These are phyloP conservation scores for Zoysia japonica DNA, from an alignment of 176 grass and related monocot genomes.

Conservation along the genomic window DNA sequence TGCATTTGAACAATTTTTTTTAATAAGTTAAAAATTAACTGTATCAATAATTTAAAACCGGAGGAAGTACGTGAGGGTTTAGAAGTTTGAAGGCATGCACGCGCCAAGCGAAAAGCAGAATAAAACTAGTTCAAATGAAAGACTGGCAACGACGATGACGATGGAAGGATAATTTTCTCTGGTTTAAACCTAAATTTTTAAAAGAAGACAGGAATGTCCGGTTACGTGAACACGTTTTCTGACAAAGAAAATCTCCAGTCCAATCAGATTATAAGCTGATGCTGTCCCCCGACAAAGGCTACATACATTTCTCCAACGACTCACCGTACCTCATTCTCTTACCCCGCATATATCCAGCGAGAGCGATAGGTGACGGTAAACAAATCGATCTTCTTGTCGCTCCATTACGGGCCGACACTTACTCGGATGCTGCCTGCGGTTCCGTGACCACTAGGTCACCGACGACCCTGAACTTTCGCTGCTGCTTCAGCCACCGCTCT, in stretches of 20 bases:
- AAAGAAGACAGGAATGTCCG: neutral
- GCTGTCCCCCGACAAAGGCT: neutral
- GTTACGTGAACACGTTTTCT: neutral
- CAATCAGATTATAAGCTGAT: neutral
- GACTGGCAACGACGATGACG: neutral
- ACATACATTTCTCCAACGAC: neutral
- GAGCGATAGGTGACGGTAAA: neutral
- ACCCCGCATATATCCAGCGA: neutral
- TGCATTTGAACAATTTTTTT: too few species aligned
- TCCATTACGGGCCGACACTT: slow-evolving; percentile 1
- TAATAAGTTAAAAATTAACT: too few species aligned
- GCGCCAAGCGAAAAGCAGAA: too few species aligned
- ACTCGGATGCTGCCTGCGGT: slow-evolving; percentile 10
- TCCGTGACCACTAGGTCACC: neutral
- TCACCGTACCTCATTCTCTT: neutral
- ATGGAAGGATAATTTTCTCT: neutral
- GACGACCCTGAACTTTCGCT: slow-evolving; percentile 12
- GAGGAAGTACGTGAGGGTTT: too few species aligned
- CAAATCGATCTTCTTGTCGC: neutral
- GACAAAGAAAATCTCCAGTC: neutral
- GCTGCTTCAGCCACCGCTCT: neutral
- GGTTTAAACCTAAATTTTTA: neutral
- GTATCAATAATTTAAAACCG: too few species aligned
- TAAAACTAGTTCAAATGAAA: neutral
- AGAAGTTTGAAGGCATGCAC: neutral